Evolutionary conservation across 1,284 basidiomycete genomes (phyloP), one percentile per base, ranked within the genome.

Genomic region (Jaminaea rosea): DNA sequence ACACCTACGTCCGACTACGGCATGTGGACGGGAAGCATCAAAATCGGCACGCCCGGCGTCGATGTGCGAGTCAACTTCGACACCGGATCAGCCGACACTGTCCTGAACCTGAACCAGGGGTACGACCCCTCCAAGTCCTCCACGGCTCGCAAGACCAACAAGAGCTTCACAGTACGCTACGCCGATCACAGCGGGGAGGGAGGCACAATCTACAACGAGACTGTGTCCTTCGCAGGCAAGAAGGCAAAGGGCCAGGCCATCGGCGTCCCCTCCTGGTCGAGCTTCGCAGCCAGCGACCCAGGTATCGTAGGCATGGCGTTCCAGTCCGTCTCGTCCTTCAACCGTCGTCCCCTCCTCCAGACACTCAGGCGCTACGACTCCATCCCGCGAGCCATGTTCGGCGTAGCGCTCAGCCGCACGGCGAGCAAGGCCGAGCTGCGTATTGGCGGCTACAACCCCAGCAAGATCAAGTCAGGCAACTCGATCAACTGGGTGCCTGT

Each of bases 151-250:
- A 52, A 56, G 36, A 65, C 64, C 44, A 53, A 59, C 46, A 65
- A 67, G 47, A 60, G 55, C 0, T 83, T 83, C 73, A 50, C 41
- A 7, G 77, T 82, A 53, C n/a, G 62, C 3, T 84, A 80, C 65
- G 81, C 78, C 10, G 81, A 82, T 62, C 80, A 80, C n/a, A 80
- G 79, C 10, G 75, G 74, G 15, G 80, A 80, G 8, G 63, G 65
- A 7, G 83, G 82, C 32, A 70, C 74, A 24, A 75, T 80, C 53
- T 83, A 79, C 70, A 73, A 70, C 2, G 83, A 84, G 59, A 77
- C 69, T 3, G 78, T 82, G 29, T 54, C 56, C 31, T 65, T 77
- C 44, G 76, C 60, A 17, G 72, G 74, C 9, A 58, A 76, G 9
- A 62, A 49, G 34, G 76, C 72, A 9, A 52, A 59, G 5, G 49